These are phyloP conservation scores for Spathaspora sp. DNA, from an alignment of 1,139 yeast genomes.

Conservation along the genomic window DNA sequence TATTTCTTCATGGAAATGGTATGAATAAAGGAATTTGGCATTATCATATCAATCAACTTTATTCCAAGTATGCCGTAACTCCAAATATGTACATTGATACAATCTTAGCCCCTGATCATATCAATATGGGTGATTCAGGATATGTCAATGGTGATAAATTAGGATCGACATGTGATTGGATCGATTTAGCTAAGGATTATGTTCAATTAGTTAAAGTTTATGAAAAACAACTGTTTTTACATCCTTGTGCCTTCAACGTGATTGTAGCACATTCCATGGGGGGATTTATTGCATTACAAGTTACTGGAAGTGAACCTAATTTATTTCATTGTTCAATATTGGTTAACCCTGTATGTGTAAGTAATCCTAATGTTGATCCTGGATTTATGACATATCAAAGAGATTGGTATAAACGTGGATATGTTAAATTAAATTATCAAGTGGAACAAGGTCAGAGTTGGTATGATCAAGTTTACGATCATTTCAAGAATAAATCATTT, in stretches of 20 bases:
- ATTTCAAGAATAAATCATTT: slow-evolving; percentile 44
- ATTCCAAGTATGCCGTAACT: slow-evolving; percentile 13
- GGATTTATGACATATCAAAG: slow-evolving; percentile 19
- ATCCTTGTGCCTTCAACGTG: slow-evolving; percentile 41
- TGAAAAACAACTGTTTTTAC: slow-evolving; percentile 25
- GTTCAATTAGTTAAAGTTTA: slow-evolving; percentile 42
- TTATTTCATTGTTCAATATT: slow-evolving; percentile 55
- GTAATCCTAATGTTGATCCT: slow-evolving; percentile 13
- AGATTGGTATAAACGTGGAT: slow-evolving; percentile 25
- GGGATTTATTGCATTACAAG: slow-evolving; percentile 52
- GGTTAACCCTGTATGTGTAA: slow-evolving; percentile 58
- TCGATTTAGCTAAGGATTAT: slow-evolving; percentile 62
- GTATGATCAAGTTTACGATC: slow-evolving; percentile 40
- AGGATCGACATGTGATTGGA: slow-evolving; percentile 59
- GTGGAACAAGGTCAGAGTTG: slow-evolving; percentile 14
- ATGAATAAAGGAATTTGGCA: slow-evolving; percentile 67
- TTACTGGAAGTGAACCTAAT: slow-evolving; percentile 52
- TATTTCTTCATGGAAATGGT: slow-evolving; percentile 71
- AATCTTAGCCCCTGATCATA: slow-evolving; percentile 54
- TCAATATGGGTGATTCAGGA: slow-evolving; percentile 68
- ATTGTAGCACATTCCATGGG: slow-evolving; percentile 76
- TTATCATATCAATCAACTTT: slow-evolving; percentile 50
- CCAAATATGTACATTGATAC: slow-evolving; percentile 30
- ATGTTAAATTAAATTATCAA: slow-evolving; percentile 14
- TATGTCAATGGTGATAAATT: slow-evolving; percentile 49